Conservation (phyloP, 2,329 filamentous ascomycete genomes). For the Ophioceras dolichostomum region DNA sequence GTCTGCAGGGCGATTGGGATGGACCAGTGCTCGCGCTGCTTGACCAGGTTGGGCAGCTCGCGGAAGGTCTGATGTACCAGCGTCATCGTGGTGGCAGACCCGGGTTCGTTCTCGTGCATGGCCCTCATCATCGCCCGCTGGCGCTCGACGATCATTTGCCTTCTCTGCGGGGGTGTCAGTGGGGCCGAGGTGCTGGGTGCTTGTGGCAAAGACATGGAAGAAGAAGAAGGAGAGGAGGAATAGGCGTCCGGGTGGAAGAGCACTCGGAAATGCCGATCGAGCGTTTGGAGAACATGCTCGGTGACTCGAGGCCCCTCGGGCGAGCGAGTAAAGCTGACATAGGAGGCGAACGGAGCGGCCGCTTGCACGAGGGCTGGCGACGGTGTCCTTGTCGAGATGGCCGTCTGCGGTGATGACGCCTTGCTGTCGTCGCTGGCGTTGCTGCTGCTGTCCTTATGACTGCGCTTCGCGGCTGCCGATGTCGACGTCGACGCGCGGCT, state of each 20-base stretch:
- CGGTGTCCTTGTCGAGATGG: neutral
- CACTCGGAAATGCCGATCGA: neutral
- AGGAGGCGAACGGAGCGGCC: too few relatives aligned
- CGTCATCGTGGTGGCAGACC: neutral
- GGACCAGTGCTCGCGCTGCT: conserved; percentile 1
- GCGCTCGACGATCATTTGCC: neutral
- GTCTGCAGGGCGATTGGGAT: neutral
- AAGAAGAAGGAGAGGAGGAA: too few relatives aligned
- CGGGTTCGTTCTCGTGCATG: neutral
- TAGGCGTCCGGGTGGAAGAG: conserved; percentile 1
- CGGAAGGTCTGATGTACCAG: neutral
- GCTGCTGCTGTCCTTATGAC: too few relatives aligned
- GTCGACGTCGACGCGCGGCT: too few relatives aligned
- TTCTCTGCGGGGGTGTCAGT: neutral
- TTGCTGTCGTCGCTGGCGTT: neutral
- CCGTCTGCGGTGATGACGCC: neutral
- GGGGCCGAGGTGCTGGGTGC: neutral
- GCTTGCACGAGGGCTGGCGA: neutral
- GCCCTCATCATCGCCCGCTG: neutral
- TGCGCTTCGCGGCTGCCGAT: neutral
- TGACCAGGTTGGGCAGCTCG: neutral
- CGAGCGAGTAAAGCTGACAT: too few relatives aligned
- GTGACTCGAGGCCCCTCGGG: neutral
- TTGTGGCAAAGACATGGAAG: too few relatives aligned
- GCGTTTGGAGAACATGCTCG: neutral